Conservation (phyloP, 257 asterid species). For the Nyctanthes arbortristis region DNA sequence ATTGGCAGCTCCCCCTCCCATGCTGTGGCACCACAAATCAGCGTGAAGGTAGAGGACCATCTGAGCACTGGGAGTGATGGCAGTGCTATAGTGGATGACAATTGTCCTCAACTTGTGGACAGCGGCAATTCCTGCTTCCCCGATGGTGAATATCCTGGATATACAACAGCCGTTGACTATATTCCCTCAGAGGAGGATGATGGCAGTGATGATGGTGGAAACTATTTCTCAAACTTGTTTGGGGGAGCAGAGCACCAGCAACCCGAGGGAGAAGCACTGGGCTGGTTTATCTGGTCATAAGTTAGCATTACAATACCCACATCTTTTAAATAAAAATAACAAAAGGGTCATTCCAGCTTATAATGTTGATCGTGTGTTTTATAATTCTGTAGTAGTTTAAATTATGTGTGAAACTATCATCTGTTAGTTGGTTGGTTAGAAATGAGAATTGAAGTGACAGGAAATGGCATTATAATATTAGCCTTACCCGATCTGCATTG, state of each 20-base stretch:
- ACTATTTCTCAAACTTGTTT: conserved; percentile 49
- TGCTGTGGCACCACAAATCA: conserved; percentile 29
- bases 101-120: conserved; percentile 48
- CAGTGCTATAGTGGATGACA: conserved; percentile 53
- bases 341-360: no score
- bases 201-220: conserved; percentile 39
- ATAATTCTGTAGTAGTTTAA: background rate
- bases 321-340: background rate
- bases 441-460: background rate
- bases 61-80: conserved; percentile 52
- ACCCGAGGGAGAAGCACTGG: conserved; percentile 49
- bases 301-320: background rate
- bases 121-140: conserved; percentile 59
- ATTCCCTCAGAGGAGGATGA: conserved; percentile 45
- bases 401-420: background rate
- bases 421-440: background rate
- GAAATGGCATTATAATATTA: background rate
- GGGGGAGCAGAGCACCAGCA: conserved; percentile 52
- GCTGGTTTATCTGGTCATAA: conserved; percentile 85
- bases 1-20: conserved; percentile 22
- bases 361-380: no score
- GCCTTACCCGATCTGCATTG: background rate
- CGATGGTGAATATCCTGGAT: conserved; percentile 29
- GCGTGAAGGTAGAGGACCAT: conserved; percentile 62
- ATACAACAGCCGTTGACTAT: conserved; percentile 38